Percentiles rank a stretch among this genome's conserved stretches.
phyloP scores from a whole-genome alignment of 805 yeast genomes.

The Wickerhamiella kurtzmanii region DNA sequence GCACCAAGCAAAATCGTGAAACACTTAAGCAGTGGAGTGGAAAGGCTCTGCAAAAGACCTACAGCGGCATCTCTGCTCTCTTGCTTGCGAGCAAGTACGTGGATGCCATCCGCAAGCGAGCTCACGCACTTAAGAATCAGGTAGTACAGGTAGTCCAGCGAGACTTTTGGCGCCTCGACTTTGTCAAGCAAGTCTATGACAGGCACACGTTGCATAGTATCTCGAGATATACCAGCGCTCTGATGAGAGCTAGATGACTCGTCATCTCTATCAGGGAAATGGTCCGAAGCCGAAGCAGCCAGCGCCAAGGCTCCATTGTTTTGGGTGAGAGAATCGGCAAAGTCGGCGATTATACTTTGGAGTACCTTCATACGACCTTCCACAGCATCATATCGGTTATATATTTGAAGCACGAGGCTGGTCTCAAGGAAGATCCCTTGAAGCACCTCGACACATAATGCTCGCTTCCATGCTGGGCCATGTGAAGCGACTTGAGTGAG shows the following conservation, averaged over 20 bases:
- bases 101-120: slow-evolving; percentile 52
- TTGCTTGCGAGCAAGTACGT: slow-evolving; percentile 29
- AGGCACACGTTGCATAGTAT: slow-evolving; percentile 3
- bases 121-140: slow-evolving; percentile 43
- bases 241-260: too few relatives aligned
- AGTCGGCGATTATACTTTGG: slow-evolving; percentile 5
- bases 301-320: slow-evolving; percentile 5
- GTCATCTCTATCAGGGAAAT: too few relatives aligned
- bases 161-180: slow-evolving; percentile 55
- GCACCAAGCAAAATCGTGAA: slow-evolving; percentile 46
- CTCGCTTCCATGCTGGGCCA: slow-evolving; percentile 59
- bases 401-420: slow-evolving; percentile 38
- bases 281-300: slow-evolving; percentile 3
- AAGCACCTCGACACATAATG: slow-evolving; percentile 61
- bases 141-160: slow-evolving; percentile 47
- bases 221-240: not conserved
- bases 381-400: slow-evolving; percentile 45
- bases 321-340: slow-evolving; percentile 9
- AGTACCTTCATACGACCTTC: slow-evolving; percentile 23
- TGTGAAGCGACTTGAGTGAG: slow-evolving; percentile 56
- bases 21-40: slow-evolving; percentile 29
- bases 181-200: slow-evolving; percentile 68
- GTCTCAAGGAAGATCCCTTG: slow-evolving; percentile 47
- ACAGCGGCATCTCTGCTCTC: slow-evolving; percentile 18
- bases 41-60: slow-evolving; percentile 6